Base-by-base conservation (phyloP, 306 rosid genomes). In the Vachellia pachyceras region DNA sequence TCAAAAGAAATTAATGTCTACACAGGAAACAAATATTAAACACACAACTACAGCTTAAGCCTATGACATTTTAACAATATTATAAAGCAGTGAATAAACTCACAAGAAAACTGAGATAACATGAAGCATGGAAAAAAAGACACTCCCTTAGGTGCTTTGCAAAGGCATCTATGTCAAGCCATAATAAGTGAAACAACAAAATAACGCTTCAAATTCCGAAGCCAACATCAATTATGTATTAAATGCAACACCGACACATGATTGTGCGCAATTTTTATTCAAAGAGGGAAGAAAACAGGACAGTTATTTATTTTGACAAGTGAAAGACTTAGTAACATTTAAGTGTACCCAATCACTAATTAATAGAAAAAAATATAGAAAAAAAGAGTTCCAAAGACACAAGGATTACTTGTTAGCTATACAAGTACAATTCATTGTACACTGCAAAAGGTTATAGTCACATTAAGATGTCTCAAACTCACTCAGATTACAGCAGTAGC, bases 161-260 rank as follows among this genome's bases (percentile, higher is more conserved):
- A 69, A 69, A 79, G 69, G 65, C 69, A 84, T 50, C 33, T 40
- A 61, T 64, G 25, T 58, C 73, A 61, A 44, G 63, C 66, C 81
- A 75, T 75, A 67, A 60, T 42, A 52, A 78, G 82, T 61, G 65
- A 82, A 61, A 63, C 44, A 39, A 58, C 66, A 23, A 60, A 25
- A 67, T 35, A 39, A 75, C 23, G 70, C 23, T 29, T 60, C 23
- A 18, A 82, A 66, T 20, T 79, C 75, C 33, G 35, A 50, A 74
- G 37, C 41, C 47, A 84, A 70, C 61, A 52, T 15, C 46, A 44
- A 54, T 7, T 12, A 58, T 7, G 57, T 20, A 82, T 6, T 67
- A 45, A 77, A 72, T 18, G 55, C 18, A 71, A 58, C 37, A 15
- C 14, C 10, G 11, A 23, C 33, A 12, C 11, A 68, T 47, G 22